phyloP scores from a whole-genome alignment of 2,329 filamentous ascomycete genomes.

The Stagonosporopsis chrysanthemi region DNA sequence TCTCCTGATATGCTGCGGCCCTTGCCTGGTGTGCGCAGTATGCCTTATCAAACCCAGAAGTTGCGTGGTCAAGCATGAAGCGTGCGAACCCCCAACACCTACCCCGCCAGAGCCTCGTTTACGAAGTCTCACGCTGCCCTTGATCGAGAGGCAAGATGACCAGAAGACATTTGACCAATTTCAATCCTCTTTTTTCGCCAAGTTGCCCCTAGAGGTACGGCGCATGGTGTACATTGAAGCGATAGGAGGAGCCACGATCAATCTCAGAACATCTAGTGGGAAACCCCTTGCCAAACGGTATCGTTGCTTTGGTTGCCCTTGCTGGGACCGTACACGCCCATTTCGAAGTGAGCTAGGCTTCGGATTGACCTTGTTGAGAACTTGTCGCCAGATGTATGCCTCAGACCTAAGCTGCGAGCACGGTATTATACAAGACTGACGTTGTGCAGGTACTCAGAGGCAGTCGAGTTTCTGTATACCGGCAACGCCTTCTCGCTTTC shows the following conservation, averaged over 20 bases:
- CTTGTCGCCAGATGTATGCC: slow-evolving; percentile 34
- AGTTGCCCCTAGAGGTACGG: slow-evolving; percentile 32
- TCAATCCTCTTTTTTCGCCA: slow-evolving; percentile 29
- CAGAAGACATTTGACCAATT: slow-evolving; percentile 26
- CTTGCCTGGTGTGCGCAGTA: slow-evolving; percentile 27
- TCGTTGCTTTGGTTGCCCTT: neutral
- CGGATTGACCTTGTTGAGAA: slow-evolving; percentile 23
- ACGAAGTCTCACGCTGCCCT: slow-evolving; percentile 24
- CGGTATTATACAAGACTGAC: neutral
- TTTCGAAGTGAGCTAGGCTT: slow-evolving; percentile 7
- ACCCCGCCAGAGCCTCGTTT: slow-evolving; percentile 26
- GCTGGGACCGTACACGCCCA: neutral
- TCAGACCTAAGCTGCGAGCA: neutral
- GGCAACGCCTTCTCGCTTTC: slow-evolving; percentile 28
- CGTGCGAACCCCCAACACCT: slow-evolving; percentile 8
- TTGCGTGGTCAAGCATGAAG: neutral
- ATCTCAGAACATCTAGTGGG: slow-evolving; percentile 18
- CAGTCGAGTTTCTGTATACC: slow-evolving; percentile 32
- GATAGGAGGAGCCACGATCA: slow-evolving; percentile 22
- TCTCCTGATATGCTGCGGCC: slow-evolving; percentile 26
- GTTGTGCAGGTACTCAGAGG: slow-evolving; percentile 33
- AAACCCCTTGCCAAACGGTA: slow-evolving; percentile 21
- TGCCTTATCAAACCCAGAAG: slow-evolving; percentile 11
- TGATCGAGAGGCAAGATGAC: slow-evolving; percentile 8
- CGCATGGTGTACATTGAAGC: slow-evolving; percentile 28